These are phyloP conservation scores for Mycena polygramma DNA, from an alignment of 768 basidiomycete genomes.

Conservation along the genomic window DNA sequence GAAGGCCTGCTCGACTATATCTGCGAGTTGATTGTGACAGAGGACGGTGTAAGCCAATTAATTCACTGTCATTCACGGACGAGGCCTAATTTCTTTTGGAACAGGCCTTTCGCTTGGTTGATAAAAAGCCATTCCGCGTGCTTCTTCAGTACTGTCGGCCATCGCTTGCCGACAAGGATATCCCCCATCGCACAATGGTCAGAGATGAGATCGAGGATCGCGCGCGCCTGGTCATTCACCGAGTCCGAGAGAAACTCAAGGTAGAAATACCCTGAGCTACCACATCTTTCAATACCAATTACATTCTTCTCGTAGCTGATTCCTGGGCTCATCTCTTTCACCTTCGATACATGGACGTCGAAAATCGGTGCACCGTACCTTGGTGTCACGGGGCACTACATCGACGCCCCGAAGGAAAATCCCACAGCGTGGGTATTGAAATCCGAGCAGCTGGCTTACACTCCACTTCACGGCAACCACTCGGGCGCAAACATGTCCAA, in stretches of 20 bases:
- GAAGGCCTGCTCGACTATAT: slow-evolving; percentile 41
- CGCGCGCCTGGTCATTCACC: slow-evolving; percentile 15
- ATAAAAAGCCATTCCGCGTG: slow-evolving; percentile 35
- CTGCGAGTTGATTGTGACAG: slow-evolving; percentile 39
- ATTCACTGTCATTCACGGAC: neutral
- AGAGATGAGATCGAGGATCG: slow-evolving; percentile 37
- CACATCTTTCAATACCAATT: too few species aligned
- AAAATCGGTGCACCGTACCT: too few species aligned
- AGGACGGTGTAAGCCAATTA: slow-evolving; percentile 31
- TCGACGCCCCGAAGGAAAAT: too few species aligned
- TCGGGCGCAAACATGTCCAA: too few species aligned
- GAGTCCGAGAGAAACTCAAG: slow-evolving; percentile 14
- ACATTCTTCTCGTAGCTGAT: too few species aligned
- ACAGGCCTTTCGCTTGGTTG: slow-evolving; percentile 41
- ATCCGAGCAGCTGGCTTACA: too few species aligned
- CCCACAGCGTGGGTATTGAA: too few species aligned
- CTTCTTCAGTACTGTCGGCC: slow-evolving; percentile 40
- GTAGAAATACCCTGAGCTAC: too few species aligned
- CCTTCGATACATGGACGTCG: too few species aligned
- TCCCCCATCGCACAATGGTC: slow-evolving; percentile 41
- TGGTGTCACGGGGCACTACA: too few species aligned
- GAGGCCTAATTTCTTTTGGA: neutral
- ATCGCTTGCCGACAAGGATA: slow-evolving; percentile 33
- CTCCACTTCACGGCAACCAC: too few species aligned
- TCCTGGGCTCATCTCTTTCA: too few species aligned